Conservation (phyloP, 2,329 filamentous ascomycete genomes). For the Pseudogymnoascus sp. region DNA sequence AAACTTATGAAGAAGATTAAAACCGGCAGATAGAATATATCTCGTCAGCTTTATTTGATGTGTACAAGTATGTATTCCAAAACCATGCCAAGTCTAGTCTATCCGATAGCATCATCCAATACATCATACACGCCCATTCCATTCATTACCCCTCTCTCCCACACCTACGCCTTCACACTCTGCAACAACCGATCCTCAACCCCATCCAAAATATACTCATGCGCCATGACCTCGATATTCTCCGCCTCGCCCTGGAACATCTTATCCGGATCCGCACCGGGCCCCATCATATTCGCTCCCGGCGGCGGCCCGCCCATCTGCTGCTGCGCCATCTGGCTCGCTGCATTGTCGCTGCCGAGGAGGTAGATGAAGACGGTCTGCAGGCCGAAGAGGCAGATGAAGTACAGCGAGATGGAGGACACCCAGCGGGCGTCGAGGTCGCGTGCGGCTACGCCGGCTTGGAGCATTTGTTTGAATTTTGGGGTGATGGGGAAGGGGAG, state of each 20-base stretch:
- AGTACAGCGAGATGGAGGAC: constrained; percentile 98
- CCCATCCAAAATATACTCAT: constrained; percentile 83
- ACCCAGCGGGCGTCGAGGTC: constrained; percentile 99
- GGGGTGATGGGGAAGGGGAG: constrained; percentile 94
- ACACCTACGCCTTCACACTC: constrained; percentile 25
- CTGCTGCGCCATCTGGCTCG: constrained; percentile 83
- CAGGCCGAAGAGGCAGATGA: constrained; percentile 91
- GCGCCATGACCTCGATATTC: constrained; percentile 91
- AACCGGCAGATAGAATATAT: not conserved
- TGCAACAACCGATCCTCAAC: constrained; percentile 78
- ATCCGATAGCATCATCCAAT: not conserved
- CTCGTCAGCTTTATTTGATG: not conserved
- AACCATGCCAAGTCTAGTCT: not conserved
- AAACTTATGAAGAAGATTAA: not conserved
- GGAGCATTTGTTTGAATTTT: constrained; percentile 99
- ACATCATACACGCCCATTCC: not conserved
- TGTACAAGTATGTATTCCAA: not conserved
- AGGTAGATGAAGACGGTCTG: constrained; percentile 98
- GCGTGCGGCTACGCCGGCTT: constrained; percentile 89
- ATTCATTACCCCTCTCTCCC: not conserved
- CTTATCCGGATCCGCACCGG: constrained; percentile 92
- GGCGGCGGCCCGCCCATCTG: constrained; percentile 59
- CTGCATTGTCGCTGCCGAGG: constrained; percentile 90
- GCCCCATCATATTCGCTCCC: constrained; percentile 69
- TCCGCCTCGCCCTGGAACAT: constrained; percentile 88